Evolutionary conservation across 495 filamentous ascomycete species (phyloP).

Genomic region (Hypoxylon rickii): DNA sequence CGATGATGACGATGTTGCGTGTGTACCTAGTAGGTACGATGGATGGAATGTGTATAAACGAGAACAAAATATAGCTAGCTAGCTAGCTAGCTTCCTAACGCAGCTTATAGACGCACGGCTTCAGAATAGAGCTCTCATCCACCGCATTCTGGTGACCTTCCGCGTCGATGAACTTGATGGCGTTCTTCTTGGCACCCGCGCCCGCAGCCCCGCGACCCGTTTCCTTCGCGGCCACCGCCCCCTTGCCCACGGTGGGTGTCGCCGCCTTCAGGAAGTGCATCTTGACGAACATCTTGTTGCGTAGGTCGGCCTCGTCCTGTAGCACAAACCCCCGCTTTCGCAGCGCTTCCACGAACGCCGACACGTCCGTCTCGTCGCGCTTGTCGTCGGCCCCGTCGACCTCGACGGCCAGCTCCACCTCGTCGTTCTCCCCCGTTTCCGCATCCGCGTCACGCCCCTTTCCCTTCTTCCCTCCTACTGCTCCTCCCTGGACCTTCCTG

Average conservation of each 20-base stretch:
- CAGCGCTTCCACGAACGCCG: conserved; percentile 86
- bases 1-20: no score
- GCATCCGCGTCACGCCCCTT: conserved; percentile 51
- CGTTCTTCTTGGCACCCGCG: conserved; percentile 55
- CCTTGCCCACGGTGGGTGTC: conserved; percentile 71
- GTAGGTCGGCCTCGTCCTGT: conserved; percentile 65
- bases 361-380: conserved; percentile 77
- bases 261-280: conserved; percentile 88
- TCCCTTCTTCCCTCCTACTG: conserved; percentile 56
- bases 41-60: no score
- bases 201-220: conserved; percentile 40
- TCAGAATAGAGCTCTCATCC: conserved; percentile 74
- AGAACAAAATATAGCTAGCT: background rate
- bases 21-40: background rate
- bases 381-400: conserved; percentile 56
- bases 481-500: conserved; percentile 39
- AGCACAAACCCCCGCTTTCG: conserved; percentile 77
- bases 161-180: conserved; percentile 57
- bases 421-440: conserved; percentile 48
- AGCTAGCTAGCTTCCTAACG: conserved; percentile 51
- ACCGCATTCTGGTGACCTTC: conserved; percentile 56
- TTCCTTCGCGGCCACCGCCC: conserved; percentile 47
- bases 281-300: conserved; percentile 97
- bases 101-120: conserved; percentile 97
- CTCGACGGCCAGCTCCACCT: conserved; percentile 54